Percentiles rank a stretch among this genome's conserved stretches.
Evolutionary conservation across 805 yeast species (phyloP).

Genomic region (Teunomyces barrocoloradensis): DNA sequence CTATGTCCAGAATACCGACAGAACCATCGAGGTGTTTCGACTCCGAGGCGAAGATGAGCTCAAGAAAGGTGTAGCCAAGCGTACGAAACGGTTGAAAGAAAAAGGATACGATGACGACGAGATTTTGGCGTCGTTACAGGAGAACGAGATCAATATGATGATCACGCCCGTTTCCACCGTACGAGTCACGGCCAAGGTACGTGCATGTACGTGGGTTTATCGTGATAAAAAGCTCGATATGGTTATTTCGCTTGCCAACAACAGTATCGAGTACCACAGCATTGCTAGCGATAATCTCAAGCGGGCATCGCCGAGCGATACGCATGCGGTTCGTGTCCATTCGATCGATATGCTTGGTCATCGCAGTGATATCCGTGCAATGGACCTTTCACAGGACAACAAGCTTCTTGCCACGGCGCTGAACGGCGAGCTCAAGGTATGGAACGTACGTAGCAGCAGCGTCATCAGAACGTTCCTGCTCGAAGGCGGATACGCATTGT

Average conservation of each 20-base stretch:
- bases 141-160: slow-evolving; percentile 53
- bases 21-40: slow-evolving; percentile 76
- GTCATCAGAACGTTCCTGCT: slow-evolving; percentile 74
- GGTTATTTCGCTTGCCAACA: slow-evolving; percentile 64
- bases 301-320: slow-evolving; percentile 45
- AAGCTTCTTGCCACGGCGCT: slow-evolving; percentile 84
- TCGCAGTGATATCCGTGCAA: slow-evolving; percentile 81
- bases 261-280: slow-evolving; percentile 68
- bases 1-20: slow-evolving; percentile 74
- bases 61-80: slow-evolving; percentile 68
- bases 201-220: slow-evolving; percentile 64
- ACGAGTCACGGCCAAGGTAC: slow-evolving; percentile 63
- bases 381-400: slow-evolving; percentile 79
- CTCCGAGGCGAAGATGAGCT: slow-evolving; percentile 75
- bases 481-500: slow-evolving; percentile 82
- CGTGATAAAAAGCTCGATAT: slow-evolving; percentile 52
- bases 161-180: slow-evolving; percentile 68
- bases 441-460: slow-evolving; percentile 73
- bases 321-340: slow-evolving; percentile 47
- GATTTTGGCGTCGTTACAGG: slow-evolving; percentile 40
- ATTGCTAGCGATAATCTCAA: slow-evolving; percentile 51
- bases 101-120: slow-evolving; percentile 64
- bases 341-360: slow-evolving; percentile 80
- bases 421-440: slow-evolving; percentile 82
- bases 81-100: slow-evolving; percentile 74